Evolutionary conservation across 345 rosid genomes (phyloP), one percentile per base, ranked within the genome.

Genomic region (Sonneratia alba): DNA sequence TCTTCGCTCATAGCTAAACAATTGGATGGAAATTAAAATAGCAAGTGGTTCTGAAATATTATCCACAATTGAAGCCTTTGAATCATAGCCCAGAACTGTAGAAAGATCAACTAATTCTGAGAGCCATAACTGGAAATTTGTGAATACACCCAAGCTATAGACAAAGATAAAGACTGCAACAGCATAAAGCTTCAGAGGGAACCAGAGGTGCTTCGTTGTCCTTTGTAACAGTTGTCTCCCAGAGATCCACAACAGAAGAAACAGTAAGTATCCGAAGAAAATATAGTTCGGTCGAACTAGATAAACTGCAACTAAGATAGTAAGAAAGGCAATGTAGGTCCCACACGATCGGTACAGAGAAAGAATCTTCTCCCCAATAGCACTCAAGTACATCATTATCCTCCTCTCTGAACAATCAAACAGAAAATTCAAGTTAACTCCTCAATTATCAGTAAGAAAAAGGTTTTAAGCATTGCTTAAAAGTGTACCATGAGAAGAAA

Each of bases 1-100:
- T 51, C 82, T 71, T 75, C 86, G 75, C 70, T 83, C 86, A 36
- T 83, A 83, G 75, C 84, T 81, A 38, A 79, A 80, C 51, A 83
- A 71, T 57, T 83, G 86, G 75, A 83, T 83, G 66, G 80, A 80
- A 49, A 73, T 71, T 49, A 83, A 73, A 22, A 83, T 77, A 51
- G 82, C 82, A 68, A 83, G 71, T 38, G 83, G 76, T 56, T 79
- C 76, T 79, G 77, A 66, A n/a, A 81, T 69, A 68, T 83, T 81
- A 70, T 75, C 75, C 72, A 79, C 68, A 19, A 77, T 43, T 49
- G 84, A 75, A 69, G 81, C 82, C 51, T 81, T 72, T 34, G 78
- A 42, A 64, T 81, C 72, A 73, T 75, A 81, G 53, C 84, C 84
- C 34, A 80, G 73, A 61, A 69, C 74, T 36, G 47, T 69, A 62